Evolutionary conservation across 495 filamentous ascomycete genomes (phyloP), one percentile per base, ranked within the genome.

Genomic region (Penicillium egyptiacum): DNA sequence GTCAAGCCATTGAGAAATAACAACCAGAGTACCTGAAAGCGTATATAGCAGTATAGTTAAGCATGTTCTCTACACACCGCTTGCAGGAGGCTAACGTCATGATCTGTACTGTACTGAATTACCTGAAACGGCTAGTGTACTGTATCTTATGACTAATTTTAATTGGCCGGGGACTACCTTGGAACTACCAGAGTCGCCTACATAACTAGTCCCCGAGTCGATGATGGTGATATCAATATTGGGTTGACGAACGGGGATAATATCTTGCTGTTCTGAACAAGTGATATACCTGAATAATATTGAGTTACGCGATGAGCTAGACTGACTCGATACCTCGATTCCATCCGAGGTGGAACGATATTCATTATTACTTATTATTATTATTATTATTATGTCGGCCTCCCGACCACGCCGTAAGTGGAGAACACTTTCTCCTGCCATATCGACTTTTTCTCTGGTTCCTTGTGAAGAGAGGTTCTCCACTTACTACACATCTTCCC

Each of bases 51-150:
- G 17, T 42, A 48, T 31, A 35, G 26, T 30, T 14, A 47, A 20
- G 25, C 0, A 30, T 47, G 9, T 12, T n/a, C 14, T 16, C 61
- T 57, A 44, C 53, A 53, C 61, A 64, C 58, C 61, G 61, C 61
- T 58, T 53, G 59, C 59, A 65, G 42, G 39, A 28, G 42, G 49
- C 35, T 31, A 56, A 59, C 59, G 62, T 62, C 59, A 65, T 61
- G 50, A 61, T 61, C 51, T 31, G 53, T 57, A 57, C 57, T 30
- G 37, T 53, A 53, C 14, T 25, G 30, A 59, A 43, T 43, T 39
- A 43, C 53, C 53, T 63, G 61, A 63, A 63, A 63, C 61, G 28
- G 53, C 60, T 56, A 59, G 45, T 42, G 53, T 61, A 55, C 48
- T 45, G 49, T 58, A 42, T 47, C 26, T 44, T 53, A 58, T 53